Evolutionary conservation across 2,329 filamentous ascomycete genomes (phyloP).

Genomic region (Epichloe gansuensis): DNA sequence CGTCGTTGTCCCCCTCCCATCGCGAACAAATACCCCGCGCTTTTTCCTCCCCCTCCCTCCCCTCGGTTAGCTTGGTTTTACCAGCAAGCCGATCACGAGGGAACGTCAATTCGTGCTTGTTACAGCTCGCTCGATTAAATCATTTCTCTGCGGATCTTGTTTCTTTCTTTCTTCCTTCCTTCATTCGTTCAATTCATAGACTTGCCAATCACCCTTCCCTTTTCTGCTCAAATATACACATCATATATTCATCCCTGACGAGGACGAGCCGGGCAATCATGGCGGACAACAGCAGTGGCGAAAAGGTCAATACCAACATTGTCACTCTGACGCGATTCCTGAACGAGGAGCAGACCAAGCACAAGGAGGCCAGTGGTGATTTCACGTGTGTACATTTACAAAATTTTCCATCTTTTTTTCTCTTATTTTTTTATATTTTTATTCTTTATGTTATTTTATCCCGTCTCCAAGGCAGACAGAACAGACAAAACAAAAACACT

Average conservation of each 20-base stretch:
- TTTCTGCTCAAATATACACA: too few relatives aligned
- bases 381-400: conserved; percentile 61
- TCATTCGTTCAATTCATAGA: neutral
- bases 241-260: too few relatives aligned
- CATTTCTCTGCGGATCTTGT: neutral
- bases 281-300: conserved; percentile 34
- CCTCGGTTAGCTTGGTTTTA: conserved; percentile 4
- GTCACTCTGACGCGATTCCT: conserved; percentile 90
- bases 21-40: conserved; percentile 2
- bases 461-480: too few relatives aligned
- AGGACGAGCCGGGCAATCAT: conserved; percentile 12
- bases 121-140: neutral
- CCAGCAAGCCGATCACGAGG: neutral
- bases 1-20: neutral
- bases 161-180: neutral
- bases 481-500: neutral
- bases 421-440: neutral
- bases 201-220: neutral
- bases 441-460: too few relatives aligned
- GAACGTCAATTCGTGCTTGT: too few relatives aligned
- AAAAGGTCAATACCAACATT: conserved; percentile 92
- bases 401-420: conserved; percentile 6
- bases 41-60: too few relatives aligned
- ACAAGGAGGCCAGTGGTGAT: conserved; percentile 91
- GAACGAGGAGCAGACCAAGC: conserved; percentile 88